Evolutionary conservation across 176 grass and related monocot genomes (phyloP), one percentile per base, ranked within the genome.

Genomic region (Aechmea fasciata): DNA sequence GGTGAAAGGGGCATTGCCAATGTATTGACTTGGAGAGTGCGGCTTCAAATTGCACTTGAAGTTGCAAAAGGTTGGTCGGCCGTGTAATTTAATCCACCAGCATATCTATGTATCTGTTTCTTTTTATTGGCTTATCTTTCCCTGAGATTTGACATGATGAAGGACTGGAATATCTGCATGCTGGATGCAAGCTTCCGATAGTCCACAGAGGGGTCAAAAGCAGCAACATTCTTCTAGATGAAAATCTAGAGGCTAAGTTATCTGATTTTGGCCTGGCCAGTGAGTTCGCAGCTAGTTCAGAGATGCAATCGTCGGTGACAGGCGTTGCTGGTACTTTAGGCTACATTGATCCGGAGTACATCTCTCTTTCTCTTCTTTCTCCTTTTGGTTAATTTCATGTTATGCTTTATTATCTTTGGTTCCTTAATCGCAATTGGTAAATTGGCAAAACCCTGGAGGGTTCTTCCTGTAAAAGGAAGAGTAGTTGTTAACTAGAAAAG

Each of bases 311-410:
- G 53, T 11, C 70, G n/a, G 64, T 65, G 12, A 57, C 7, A 2
- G 49, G 73, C 62, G n/a, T 75, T 3, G 77, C 51, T 11, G 80
- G 80, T 11, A 80, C 85, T 11, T 0, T 49, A 2, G 85, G 85
- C n/a, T 83, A 77, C 63, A 63, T 87, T 28, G 85, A 87, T 50
- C 80, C 85, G 11, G 68, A 87, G 80, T 87, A 87, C 48, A 65
- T 68, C 9, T 33, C 26, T 59, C 23, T n/a, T 15, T 13, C 23
- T 41, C 26, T 10, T 63, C 28, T 15, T 13, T 26, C 25, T 26
- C 25, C 25, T 26, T 26, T 26, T 26, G 2, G 25, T 41, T 41
- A 7, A 6, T 41, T 41, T 7, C 33, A 41, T 41, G 33, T 8
- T 41, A 41, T 7, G 5, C 7, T 41, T 41, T 6, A 41, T 41